Evolutionary conservation across 768 basidiomycete species (phyloP), one percentile per base, ranked within the genome.

Genomic region (Serendipita indica): DNA sequence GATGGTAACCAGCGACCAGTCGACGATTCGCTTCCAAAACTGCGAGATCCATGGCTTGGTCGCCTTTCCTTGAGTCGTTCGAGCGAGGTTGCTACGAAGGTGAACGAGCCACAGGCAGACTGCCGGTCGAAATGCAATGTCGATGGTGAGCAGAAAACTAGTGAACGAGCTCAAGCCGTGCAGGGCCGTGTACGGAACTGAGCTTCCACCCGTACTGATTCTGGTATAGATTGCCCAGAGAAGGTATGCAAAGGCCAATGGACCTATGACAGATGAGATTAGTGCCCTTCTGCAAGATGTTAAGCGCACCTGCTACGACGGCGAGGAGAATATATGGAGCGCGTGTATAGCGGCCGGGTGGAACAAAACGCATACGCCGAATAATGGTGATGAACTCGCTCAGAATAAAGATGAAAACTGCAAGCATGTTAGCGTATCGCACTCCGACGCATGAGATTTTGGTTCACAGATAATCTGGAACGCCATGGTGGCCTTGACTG

Each of bases 1-100:
- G 49, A 54, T 25, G 22, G 5, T 28, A 10, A 54, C 30, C 10
- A 54, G 22, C 4, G 49, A 25, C 49, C 49, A 54, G 30, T 54
- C 49, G 1, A 54, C 49, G 49, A 54, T 54, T n/a, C 49, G 20
- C 30, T 54, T 54, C 49, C 49, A 54, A n/a, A 54, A 32, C n/a
- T 27, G 49, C 20, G 22, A 22, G 16, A 32, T 16, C 4, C 3
- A 54, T 27, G n/a, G 10, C 10, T 25, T 27, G 1, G 30, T 12
- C n/a, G 20, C 20, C n/a, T 54, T 54, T 10, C 49, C 49, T 2
- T n/a, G n/a, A 16, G 22, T 16, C 22, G 10, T 16, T 22, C 10
- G 30, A 16, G 30, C n/a, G 20, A 27, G n/a, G 7, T 10, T 4
- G 10, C 49, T 28, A 13, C 49, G 49, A 16, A 27, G 20, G 20